Percentiles rank a stretch among this genome's conserved stretches.
These are phyloP conservation scores for Persicaria tinctoria DNA, from an alignment of 148 eudicot species.

Conservation along the genomic window DNA sequence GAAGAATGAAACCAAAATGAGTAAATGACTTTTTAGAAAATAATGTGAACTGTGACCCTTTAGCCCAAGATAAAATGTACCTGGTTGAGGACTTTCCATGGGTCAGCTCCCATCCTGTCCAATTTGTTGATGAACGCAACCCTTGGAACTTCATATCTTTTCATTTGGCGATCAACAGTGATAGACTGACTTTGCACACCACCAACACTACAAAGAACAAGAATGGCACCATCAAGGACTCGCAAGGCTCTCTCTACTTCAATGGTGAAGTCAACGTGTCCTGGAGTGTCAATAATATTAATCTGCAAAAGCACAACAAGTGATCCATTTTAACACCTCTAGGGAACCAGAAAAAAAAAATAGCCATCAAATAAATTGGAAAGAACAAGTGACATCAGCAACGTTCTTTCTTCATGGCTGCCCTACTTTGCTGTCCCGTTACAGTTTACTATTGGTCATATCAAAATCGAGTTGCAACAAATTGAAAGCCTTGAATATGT, in stretches of 20 bases:
- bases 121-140: conserved; percentile 92
- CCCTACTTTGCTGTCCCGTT: neutral
- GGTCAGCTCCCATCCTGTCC: conserved; percentile 99
- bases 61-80: conserved; percentile 24
- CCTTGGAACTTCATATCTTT: conserved; percentile 94
- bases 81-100: conserved; percentile 96
- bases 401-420: neutral
- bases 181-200: conserved; percentile 99
- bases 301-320: conserved; percentile 36
- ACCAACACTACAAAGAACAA: conserved; percentile 97
- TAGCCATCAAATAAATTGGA: neutral
- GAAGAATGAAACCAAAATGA: neutral
- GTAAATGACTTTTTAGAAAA: conserved; percentile 1
- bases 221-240: conserved; percentile 98
- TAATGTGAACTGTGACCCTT: neutral
- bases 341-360: neutral
- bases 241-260: conserved; percentile 99
- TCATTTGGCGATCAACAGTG: conserved; percentile 98
- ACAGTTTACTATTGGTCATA: neutral
- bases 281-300: conserved; percentile 95
- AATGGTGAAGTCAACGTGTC: conserved; percentile 98
- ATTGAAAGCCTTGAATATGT: neutral
- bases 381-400: neutral
- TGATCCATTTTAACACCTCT: neutral
- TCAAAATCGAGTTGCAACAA: neutral